Base-by-base conservation (phyloP, 2,329 filamentous ascomycete species). In the Didymella glomerata region DNA sequence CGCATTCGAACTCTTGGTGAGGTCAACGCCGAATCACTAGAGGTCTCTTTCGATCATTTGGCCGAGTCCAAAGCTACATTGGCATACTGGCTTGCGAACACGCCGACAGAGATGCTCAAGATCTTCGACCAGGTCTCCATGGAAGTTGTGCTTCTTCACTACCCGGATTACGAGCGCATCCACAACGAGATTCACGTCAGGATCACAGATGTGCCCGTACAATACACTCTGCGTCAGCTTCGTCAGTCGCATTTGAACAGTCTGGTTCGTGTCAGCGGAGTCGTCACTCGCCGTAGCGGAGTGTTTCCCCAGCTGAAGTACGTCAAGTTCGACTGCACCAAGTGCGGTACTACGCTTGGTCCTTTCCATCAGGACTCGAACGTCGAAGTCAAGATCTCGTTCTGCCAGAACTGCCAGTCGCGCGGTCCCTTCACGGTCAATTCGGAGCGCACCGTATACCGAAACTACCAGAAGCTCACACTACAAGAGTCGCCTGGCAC, bases 261-360 rank as follows among this genome's bases (percentile, higher is more conserved):
- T 71, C 84, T 99, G 42, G 91, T 99, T 38, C 89, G 94, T 52
- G 95, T 99, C 54, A 93, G 90, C 68, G 95, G 95, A 67, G 95
- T 99, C 4, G 95, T 99, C 27, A 99, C 95, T 32, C 88, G 95
- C 64, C 88, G 95, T 67, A 96, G 90, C 25, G 95, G 95, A 55
- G 96, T 99, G 47, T 99, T 99, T 77, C 95, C 95, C 3, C 95
- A 99, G 80, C 83, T 99, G 61, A 98, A 98, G 78, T 97, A 98
- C 77, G 92, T 99, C 80, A 97, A 97, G 80, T 98, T 99, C 74
- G 92, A 97, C 80, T 99, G 95, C 80, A 88, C 84, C 58, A 99
- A 97, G 80, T 99, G 95, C 72, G 91, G 92, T 61, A 86, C 91
- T 45, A 97, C 93, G 0, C 85, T 99, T 3, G 95, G 95, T 1